Percentiles rank a stretch among this genome's conserved stretches.
phyloP scores from a whole-genome alignment of 2,329 filamentous ascomycete genomes.

The Alternaria burnsii region DNA sequence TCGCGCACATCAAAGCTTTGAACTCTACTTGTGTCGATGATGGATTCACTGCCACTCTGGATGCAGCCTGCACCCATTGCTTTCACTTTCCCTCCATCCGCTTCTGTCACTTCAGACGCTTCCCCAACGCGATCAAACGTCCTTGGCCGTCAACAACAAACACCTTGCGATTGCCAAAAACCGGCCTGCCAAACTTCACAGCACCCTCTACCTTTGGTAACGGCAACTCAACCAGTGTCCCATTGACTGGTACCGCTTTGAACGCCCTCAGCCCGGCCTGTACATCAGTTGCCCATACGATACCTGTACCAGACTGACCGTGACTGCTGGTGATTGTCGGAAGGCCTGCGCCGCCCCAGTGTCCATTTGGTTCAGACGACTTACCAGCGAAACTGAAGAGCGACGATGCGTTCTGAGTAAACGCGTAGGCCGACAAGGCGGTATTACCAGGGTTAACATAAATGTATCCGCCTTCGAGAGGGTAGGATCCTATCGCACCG shows the following conservation, averaged over 20 bases:
- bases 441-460: slow-evolving; percentile 42
- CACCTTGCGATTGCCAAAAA: slow-evolving; percentile 51
- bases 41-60: slow-evolving; percentile 13
- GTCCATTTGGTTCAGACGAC: slow-evolving; percentile 35
- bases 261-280: slow-evolving; percentile 53
- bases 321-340: slow-evolving; percentile 52
- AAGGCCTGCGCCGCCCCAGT: slow-evolving; percentile 42
- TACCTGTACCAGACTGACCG: slow-evolving; percentile 36
- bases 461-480: slow-evolving; percentile 38
- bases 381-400: slow-evolving; percentile 43
- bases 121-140: slow-evolving; percentile 19
- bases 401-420: slow-evolving; percentile 20
- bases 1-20: neutral
- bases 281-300: slow-evolving; percentile 54
- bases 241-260: slow-evolving; percentile 53
- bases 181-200: slow-evolving; percentile 53
- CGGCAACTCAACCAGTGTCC: slow-evolving; percentile 46
- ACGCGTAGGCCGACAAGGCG: slow-evolving; percentile 41
- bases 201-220: slow-evolving; percentile 51
- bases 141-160: slow-evolving; percentile 33
- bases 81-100: neutral
- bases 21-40: neutral
- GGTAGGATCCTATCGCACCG: slow-evolving; percentile 34
- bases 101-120: neutral
- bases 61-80: slow-evolving; percentile 5